Evolutionary conservation across 1,284 basidiomycete genomes (phyloP), one percentile per base, ranked within the genome.

Genomic region (Ceratobasidium sp.): DNA sequence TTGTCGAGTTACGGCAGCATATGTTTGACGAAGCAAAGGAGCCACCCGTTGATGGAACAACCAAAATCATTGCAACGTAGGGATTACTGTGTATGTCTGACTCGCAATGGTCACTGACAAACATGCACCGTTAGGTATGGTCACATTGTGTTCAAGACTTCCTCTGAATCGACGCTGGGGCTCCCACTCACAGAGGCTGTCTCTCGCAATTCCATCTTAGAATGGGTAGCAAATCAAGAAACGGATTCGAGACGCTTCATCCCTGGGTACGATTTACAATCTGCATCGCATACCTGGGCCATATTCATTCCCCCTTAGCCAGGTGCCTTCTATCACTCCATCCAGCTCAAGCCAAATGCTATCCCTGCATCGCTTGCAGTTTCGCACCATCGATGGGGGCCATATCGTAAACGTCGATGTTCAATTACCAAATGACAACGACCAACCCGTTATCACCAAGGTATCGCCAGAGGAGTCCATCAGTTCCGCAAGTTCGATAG

Each of bases 311-410:
- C 35, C 20, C 17, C 35, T 47, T 29, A 67, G 64, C 2, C 50
- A 54, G 25, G 64, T 55, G 10, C 64, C 64, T 4, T 40, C 52
- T 17, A 32, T 50, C 15, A 29, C 38, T 53, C 47, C 25, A 22
- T 64, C 49, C 27, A 20, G 15, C 25, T 32, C 40, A 3, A 35
- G n/a, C 17, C 10, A 50, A 5, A 7, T 42, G 7, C 54, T 5
- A 40, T 15, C 42, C 4, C 13, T 45, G 27, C 64, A 67, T 45
- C 64, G 40, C 12, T 42, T 67, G 29, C 64, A 54, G n/a, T 67
- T 54, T 25, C 64, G 50, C 6, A 54, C 35, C 25, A 50, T 67
- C n/a, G 52, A 55, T 27, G 64, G 64, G 29, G 38, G 22, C 5
- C 22, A 55, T 22, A 22, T 67, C 4, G 34, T 67, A 15, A 42